Evolutionary conservation across 2,329 filamentous ascomycete genomes (phyloP).

Genomic region (Podosphaera leucotricha): DNA sequence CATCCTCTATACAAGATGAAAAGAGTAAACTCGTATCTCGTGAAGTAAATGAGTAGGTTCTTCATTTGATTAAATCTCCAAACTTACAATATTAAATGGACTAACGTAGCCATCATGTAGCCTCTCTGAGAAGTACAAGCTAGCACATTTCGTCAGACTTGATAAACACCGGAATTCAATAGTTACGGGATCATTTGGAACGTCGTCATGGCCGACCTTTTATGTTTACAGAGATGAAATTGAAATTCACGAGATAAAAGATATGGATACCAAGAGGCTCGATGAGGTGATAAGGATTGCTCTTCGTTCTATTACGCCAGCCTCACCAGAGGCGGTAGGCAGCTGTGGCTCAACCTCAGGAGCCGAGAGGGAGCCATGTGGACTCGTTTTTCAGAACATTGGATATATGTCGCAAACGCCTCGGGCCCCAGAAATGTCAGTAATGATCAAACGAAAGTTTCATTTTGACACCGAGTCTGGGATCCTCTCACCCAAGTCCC

Average conservation of each 20-base stretch:
- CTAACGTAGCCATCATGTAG: background rate
- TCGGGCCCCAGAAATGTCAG: background rate
- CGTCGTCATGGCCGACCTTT: background rate
- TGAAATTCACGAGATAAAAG: background rate
- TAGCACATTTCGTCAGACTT: background rate
- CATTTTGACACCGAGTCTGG: too few species aligned
- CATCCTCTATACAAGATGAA: background rate
- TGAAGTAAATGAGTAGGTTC: background rate
- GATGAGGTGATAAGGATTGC: background rate
- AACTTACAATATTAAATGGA: background rate
- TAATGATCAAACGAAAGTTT: background rate
- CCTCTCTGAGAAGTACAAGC: background rate
- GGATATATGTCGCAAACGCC: background rate
- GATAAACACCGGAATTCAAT: background rate
- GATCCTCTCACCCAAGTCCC: background rate
- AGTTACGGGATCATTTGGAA: background rate
- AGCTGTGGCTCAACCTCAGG: too few species aligned
- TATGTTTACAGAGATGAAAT: background rate
- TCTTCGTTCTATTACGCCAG: background rate
- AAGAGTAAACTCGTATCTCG: background rate
- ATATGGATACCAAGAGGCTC: background rate
- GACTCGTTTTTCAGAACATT: background rate
- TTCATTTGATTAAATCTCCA: background rate
- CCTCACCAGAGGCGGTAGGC: background rate
- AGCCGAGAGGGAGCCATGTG: background rate